Evolutionary conservation across 2,329 filamentous ascomycete species (phyloP).

Genomic region (Penicillium freii): DNA sequence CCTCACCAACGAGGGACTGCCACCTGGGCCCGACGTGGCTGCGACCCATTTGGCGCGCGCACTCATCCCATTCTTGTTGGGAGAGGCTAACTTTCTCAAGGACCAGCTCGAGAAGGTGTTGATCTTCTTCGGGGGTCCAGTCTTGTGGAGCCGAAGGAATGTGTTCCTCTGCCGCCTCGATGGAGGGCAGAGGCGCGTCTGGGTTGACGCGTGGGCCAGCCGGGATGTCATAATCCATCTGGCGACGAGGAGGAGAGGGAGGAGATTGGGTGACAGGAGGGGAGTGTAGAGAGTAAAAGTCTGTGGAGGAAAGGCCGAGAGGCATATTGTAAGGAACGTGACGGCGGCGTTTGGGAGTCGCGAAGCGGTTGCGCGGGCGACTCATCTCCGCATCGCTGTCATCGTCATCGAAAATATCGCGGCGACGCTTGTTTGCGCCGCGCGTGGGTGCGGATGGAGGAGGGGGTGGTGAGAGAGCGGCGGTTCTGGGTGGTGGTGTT

Average conservation of each 20-base stretch:
- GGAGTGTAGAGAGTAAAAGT: constrained; percentile 45
- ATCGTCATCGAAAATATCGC: constrained; percentile 30
- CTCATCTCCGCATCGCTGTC: constrained; percentile 15
- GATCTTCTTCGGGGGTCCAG: constrained; percentile 45
- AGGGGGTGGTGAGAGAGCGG: constrained; percentile 20
- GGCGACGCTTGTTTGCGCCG: constrained; percentile 42
- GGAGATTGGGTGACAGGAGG: constrained; percentile 36
- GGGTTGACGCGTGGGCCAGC: constrained; percentile 25
- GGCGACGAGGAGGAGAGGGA: constrained; percentile 25
- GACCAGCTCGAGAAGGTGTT: constrained; percentile 43
- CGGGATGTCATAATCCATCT: constrained; percentile 5
- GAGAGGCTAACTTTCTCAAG: constrained; percentile 47
- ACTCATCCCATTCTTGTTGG: constrained; percentile 47
- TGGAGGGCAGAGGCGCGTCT: constrained; percentile 38
- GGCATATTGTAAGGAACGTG: constrained; percentile 46
- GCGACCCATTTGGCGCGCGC: constrained; percentile 42
- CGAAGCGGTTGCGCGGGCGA: constrained; percentile 27
- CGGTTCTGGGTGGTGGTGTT: constrained; percentile 20
- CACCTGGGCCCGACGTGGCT: constrained; percentile 44
- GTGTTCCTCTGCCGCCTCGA: constrained; percentile 31
- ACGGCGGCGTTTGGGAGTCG: constrained; percentile 48
- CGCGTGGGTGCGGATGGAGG: constrained; percentile 30
- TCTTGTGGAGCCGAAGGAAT: constrained; percentile 13
- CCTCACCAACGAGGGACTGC: constrained; percentile 43
- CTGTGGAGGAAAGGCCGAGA: constrained; percentile 42